A percentile compares a stretch with the other conserved stretches of the same genome.
phyloP scores from a whole-genome alignment of 2,329 filamentous ascomycete genomes.

The Furcasterigmium sp. region DNA sequence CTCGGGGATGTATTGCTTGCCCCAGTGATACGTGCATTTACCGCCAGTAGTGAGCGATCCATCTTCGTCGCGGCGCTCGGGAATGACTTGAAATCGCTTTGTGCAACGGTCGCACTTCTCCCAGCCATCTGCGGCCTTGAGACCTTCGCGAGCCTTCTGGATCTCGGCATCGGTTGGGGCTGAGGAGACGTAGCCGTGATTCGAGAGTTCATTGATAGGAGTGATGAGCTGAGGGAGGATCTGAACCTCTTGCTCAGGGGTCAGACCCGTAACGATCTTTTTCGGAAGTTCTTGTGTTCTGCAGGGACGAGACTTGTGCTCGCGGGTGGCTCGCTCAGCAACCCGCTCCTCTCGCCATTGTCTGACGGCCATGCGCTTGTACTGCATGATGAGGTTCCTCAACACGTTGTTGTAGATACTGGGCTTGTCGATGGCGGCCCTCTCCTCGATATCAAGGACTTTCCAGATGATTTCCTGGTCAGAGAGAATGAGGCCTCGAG shows the following conservation, averaged over 20 bases:
- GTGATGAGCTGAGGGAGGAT: slow-evolving; percentile 60
- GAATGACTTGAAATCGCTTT: slow-evolving; percentile 86
- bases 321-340: slow-evolving; percentile 9
- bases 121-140: slow-evolving; percentile 66
- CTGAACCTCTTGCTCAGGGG: slow-evolving; percentile 59
- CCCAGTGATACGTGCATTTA: slow-evolving; percentile 75
- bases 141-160: slow-evolving; percentile 56
- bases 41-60: slow-evolving; percentile 72
- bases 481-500: slow-evolving; percentile 49
- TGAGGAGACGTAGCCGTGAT: slow-evolving; percentile 69
- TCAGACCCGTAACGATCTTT: slow-evolving; percentile 65
- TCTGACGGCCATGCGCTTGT: slow-evolving; percentile 67
- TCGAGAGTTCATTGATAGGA: slow-evolving; percentile 56
- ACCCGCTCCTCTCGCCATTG: slow-evolving; percentile 65
- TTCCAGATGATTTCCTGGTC: slow-evolving; percentile 63
- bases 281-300: slow-evolving; percentile 32
- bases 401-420: slow-evolving; percentile 78
- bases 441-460: slow-evolving; percentile 74
- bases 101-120: slow-evolving; percentile 86
- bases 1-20: slow-evolving; percentile 58
- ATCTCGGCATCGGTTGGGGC: slow-evolving; percentile 65
- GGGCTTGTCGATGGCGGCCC: slow-evolving; percentile 59
- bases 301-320: slow-evolving; percentile 2
- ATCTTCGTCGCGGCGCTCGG: slow-evolving; percentile 73
- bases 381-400: slow-evolving; percentile 70